These are phyloP conservation scores for Phalaenopsis equestris DNA, from an alignment of 106 monocot genomes.

Conservation along the genomic window DNA sequence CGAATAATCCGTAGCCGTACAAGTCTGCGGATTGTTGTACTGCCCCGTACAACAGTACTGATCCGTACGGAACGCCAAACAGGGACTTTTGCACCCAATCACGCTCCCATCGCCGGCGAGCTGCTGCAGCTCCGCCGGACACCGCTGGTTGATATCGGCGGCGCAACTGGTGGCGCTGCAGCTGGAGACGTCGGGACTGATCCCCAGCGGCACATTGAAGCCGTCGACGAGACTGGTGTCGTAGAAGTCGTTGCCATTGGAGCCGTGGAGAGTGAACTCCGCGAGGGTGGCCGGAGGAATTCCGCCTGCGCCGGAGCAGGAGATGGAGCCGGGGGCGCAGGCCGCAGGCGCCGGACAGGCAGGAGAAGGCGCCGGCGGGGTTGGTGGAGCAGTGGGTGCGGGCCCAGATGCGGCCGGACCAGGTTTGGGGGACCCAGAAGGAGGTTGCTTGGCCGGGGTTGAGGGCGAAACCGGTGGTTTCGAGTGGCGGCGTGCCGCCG, in stretches of 20 bases:
- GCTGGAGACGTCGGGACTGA: not conserved
- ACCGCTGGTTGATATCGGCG: slow-evolving; percentile 19
- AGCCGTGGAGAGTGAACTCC: slow-evolving; percentile 36
- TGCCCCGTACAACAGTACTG: slow-evolving; percentile 3
- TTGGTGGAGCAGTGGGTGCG: slow-evolving; percentile 24
- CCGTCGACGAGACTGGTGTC: slow-evolving; percentile 47
- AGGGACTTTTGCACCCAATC: slow-evolving; percentile 5
- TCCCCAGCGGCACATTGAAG: slow-evolving; percentile 34
- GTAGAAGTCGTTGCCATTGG: slow-evolving; percentile 32
- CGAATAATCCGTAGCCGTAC: slow-evolving; percentile 3
- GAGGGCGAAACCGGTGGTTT: slow-evolving; percentile 32
- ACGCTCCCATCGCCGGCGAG: not conserved
- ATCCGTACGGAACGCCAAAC: not conserved
- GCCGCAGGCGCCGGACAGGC: slow-evolving; percentile 22
- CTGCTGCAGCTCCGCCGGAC: not conserved
- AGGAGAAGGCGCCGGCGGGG: slow-evolving; percentile 24
- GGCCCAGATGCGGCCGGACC: slow-evolving; percentile 43
- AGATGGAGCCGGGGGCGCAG: slow-evolving; percentile 13
- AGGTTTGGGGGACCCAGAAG: slow-evolving; percentile 9
- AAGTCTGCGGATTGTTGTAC: not conserved
- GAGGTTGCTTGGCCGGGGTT: not conserved
- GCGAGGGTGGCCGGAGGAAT: slow-evolving; percentile 22
- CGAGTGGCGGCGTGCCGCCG: not conserved
- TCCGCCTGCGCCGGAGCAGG: slow-evolving; percentile 30
- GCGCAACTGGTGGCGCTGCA: slow-evolving; percentile 24